Percentiles rank a stretch among this genome's conserved stretches.
phyloP scores from a whole-genome alignment of 192 early-diverging fungal species.

The Haplosporangium gracile region DNA sequence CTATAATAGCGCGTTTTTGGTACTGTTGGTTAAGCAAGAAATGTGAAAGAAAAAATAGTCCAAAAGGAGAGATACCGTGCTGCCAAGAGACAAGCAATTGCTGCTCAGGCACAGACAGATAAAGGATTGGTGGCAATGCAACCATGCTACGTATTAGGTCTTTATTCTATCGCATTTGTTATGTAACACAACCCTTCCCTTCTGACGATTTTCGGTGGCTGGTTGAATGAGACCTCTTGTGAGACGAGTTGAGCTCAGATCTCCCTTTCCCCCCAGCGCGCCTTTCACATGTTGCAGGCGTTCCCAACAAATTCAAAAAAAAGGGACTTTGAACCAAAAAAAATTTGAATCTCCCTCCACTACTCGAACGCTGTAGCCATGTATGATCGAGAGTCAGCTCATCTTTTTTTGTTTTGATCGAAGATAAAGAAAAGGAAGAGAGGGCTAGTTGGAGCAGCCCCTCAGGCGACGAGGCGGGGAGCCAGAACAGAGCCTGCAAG shows the following conservation, averaged over 20 bases:
- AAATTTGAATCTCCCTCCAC: background rate
- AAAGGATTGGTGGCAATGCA: background rate
- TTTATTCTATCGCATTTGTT: background rate
- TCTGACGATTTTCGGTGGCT: too few species aligned
- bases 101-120: background rate
- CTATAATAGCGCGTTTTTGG: conserved; percentile 47
- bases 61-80: background rate
- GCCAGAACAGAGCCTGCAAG: background rate
- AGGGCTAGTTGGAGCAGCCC: background rate
- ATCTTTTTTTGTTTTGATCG: background rate
- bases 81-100: background rate
- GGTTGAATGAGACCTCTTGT: too few species aligned
- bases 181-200: background rate
- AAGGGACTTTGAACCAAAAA: background rate
- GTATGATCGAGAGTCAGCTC: background rate
- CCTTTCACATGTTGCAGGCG: conserved; percentile 6
- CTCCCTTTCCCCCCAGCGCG: background rate
- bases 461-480: background rate
- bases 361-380: background rate
- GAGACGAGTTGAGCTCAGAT: background rate
- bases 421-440: background rate
- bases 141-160: background rate
- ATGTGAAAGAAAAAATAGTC: background rate
- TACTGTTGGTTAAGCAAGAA: conserved; percentile 38
- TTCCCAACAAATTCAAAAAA: conserved; percentile 7